phyloP scores from a whole-genome alignment of 1,139 yeast species.

The Saccharomyces hybrid region DNA sequence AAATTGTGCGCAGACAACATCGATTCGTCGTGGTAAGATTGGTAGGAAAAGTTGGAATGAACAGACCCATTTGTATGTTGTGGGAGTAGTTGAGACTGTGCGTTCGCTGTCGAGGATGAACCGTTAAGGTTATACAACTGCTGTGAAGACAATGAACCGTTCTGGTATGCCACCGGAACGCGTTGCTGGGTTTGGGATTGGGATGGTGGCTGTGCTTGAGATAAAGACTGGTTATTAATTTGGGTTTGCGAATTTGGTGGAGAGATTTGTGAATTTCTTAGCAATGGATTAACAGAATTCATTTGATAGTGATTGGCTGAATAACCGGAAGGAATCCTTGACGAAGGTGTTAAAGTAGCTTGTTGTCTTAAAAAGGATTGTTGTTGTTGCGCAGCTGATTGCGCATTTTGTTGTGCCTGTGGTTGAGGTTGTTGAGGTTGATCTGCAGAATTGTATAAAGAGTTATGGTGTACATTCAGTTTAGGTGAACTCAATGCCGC shows the following conservation, averaged over 20 bases:
- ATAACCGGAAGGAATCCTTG: conserved; percentile 32
- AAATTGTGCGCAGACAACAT: conserved; percentile 6
- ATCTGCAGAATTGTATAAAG: conserved; percentile 1
- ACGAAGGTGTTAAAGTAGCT: conserved; percentile 25
- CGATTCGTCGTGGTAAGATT: conserved; percentile 26
- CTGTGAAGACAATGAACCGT: not conserved
- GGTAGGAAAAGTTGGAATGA: conserved; percentile 29
- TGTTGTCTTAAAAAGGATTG: conserved; percentile 26
- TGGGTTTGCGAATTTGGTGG: conserved; percentile 19
- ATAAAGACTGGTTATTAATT: conserved; percentile 16
- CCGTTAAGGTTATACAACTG: conserved; percentile 3
- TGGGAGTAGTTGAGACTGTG: conserved; percentile 18
- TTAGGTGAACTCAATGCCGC: conserved; percentile 1
- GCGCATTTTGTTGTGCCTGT: conserved; percentile 13
- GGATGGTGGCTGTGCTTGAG: conserved; percentile 12
- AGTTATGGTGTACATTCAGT: not conserved
- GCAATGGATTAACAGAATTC: conserved; percentile 25
- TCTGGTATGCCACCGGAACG: not conserved
- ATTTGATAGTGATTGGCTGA: conserved; percentile 23
- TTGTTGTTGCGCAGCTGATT: conserved; percentile 17
- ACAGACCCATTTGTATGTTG: conserved; percentile 31
- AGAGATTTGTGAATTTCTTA: conserved; percentile 28
- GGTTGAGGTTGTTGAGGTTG: conserved; percentile 8
- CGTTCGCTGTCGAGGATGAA: conserved; percentile 5
- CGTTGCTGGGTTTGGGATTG: conserved; percentile 10